Conservation (phyloP, 768 basidiomycete species). For the Lanmaoa pseudosensibilis region DNA sequence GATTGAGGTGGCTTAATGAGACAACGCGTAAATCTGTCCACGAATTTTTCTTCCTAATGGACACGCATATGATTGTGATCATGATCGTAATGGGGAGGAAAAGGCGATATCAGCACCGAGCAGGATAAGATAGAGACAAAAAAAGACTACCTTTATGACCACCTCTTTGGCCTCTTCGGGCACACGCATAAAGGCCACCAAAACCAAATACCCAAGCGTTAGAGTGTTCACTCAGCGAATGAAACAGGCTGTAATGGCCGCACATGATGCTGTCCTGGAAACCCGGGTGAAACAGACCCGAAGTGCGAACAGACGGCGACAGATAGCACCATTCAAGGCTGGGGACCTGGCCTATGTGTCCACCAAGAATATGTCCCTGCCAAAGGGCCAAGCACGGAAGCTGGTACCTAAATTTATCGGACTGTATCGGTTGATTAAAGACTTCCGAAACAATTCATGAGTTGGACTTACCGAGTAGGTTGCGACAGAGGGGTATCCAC, state of each 20-base stretch:
- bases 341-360: neutral
- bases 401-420: neutral
- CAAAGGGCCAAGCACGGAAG: neutral
- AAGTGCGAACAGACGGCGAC: constrained; percentile 25
- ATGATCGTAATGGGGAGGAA: no score
- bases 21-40: constrained; percentile 57
- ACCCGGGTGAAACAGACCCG: constrained; percentile 36
- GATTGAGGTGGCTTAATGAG: neutral
- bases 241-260: constrained; percentile 31
- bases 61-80: neutral
- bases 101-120: neutral
- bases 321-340: neutral
- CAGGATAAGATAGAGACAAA: neutral
- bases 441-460: constrained; percentile 13
- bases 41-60: constrained; percentile 57
- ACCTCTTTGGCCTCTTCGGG: constrained; percentile 52
- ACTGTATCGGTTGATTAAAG: constrained; percentile 1
- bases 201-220: constrained; percentile 30
- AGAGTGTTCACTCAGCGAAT: constrained; percentile 25
- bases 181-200: no score
- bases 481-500: constrained; percentile 24
- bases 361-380: neutral
- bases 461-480: no score
- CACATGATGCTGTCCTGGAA: constrained; percentile 34
- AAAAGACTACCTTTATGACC: constrained; percentile 45